Evolutionary conservation across 495 filamentous ascomycete species (phyloP).

Genomic region (Tuber borchii): DNA sequence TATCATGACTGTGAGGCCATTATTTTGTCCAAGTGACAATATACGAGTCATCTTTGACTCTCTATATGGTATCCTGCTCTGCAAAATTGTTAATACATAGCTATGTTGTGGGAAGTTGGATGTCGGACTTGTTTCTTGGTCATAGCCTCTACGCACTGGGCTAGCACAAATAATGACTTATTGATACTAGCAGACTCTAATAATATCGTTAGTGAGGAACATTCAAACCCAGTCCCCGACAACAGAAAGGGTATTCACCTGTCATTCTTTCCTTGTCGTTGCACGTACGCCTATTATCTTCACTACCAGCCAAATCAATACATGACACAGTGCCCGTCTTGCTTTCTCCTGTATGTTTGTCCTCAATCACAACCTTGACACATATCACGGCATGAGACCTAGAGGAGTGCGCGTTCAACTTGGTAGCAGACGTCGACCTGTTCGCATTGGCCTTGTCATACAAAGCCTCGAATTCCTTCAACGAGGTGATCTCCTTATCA

Average conservation of each 20-base stretch:
- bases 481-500: conserved; percentile 71
- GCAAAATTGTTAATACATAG: conserved; percentile 46
- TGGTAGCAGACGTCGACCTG: conserved; percentile 84
- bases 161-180: conserved; percentile 90
- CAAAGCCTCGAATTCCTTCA: conserved; percentile 86
- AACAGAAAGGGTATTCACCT: conserved; percentile 7
- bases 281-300: conserved; percentile 90
- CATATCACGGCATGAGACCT: conserved; percentile 89
- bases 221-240: neutral
- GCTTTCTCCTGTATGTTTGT: conserved; percentile 55
- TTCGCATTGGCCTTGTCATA: conserved; percentile 96
- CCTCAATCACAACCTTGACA: conserved; percentile 74
- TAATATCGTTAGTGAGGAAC: neutral
- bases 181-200: conserved; percentile 98
- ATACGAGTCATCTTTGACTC: conserved; percentile 98
- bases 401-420: conserved; percentile 91
- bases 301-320: conserved; percentile 93
- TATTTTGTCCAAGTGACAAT: conserved; percentile 85
- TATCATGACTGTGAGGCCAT: conserved; percentile 93
- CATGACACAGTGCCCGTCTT: conserved; percentile 79
- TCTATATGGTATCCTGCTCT: conserved; percentile 78
- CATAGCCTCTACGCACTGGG: conserved; percentile 95
- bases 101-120: conserved; percentile 4
- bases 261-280: conserved; percentile 83
- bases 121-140: conserved; percentile 52